A percentile compares a stretch with the other conserved stretches of the same genome.
These are phyloP conservation scores for Dictyostelium purpureum DNA, from an alignment of 78 protist genomes.

Conservation along the genomic window DNA sequence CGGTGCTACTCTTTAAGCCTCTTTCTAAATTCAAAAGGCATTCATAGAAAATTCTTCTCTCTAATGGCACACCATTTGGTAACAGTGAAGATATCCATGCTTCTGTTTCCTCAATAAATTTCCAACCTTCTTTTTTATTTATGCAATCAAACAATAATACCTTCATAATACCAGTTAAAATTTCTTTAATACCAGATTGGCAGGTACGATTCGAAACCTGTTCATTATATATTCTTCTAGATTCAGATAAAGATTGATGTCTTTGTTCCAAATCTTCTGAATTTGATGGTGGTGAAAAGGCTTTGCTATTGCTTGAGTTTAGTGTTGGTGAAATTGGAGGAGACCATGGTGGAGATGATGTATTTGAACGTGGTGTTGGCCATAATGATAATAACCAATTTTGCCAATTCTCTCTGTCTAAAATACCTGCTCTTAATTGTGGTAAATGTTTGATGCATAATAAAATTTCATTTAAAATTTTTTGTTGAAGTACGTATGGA, in stretches of 20 bases:
- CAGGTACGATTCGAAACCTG: conserved; percentile 1
- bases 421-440: background rate
- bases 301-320: background rate
- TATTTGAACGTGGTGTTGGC: conserved; percentile 43
- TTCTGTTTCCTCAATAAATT: conserved; percentile 68
- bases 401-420: conserved; percentile 50
- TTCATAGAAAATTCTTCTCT: conserved; percentile 66
- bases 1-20: background rate
- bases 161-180: conserved; percentile 55
- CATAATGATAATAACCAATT: conserved; percentile 49
- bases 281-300: background rate
- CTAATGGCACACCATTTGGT: conserved; percentile 49
- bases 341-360: conserved; percentile 55
- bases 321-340: conserved; percentile 33
- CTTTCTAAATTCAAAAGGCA: conserved; percentile 30
- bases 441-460: conserved; percentile 35
- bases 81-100: conserved; percentile 57
- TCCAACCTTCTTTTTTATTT: conserved; percentile 73
- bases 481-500: conserved; percentile 28
- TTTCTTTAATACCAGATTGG: conserved; percentile 61
- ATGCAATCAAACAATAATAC: conserved; percentile 42
- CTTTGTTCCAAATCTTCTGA: background rate
- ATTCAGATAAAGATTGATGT: background rate
- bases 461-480: conserved; percentile 52
- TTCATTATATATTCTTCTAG: background rate